Conservation (phyloP, 2,329 filamentous ascomycete species). For the Fusarium sp. region DNA sequence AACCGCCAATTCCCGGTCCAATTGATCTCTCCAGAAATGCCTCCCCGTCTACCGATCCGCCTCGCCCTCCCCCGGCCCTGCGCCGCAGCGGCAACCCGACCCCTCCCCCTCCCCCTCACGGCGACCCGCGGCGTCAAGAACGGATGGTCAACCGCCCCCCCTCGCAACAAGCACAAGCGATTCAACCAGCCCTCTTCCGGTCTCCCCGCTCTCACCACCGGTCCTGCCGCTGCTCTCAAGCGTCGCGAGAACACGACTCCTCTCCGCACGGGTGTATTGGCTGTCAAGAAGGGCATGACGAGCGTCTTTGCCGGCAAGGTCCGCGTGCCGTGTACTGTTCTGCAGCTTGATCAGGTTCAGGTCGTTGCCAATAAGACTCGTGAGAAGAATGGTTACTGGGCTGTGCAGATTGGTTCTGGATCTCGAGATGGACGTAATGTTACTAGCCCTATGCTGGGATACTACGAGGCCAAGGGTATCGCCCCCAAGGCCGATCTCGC, state of each 20-base stretch:
- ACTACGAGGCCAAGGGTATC: slow-evolving; percentile 82
- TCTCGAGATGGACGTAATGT: slow-evolving; percentile 77
- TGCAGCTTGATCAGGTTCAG: slow-evolving; percentile 92
- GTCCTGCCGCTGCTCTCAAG: slow-evolving; percentile 67
- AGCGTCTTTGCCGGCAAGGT: slow-evolving; percentile 82
- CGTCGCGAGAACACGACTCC: slow-evolving; percentile 67
- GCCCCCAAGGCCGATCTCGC: slow-evolving; percentile 82
- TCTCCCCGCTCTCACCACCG: slow-evolving; percentile 63
- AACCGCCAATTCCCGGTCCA: slow-evolving; percentile 18
- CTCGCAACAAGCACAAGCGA: slow-evolving; percentile 61
- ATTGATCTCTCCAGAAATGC: slow-evolving; percentile 47
- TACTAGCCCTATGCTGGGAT: slow-evolving; percentile 82
- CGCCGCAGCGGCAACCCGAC: slow-evolving; percentile 45
- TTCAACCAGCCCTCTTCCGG: slow-evolving; percentile 68
- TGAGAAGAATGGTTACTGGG: slow-evolving; percentile 85
- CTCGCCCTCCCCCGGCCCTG: slow-evolving; percentile 54
- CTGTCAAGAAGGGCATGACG: slow-evolving; percentile 95
- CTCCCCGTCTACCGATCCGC: slow-evolving; percentile 55
- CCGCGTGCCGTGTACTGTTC: slow-evolving; percentile 85
- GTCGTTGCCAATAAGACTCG: slow-evolving; percentile 87
- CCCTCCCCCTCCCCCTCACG: slow-evolving; percentile 56
- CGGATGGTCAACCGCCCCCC: slow-evolving; percentile 66
- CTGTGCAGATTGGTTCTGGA: slow-evolving; percentile 87
- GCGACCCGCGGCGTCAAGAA: slow-evolving; percentile 61
- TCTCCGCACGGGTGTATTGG: slow-evolving; percentile 80